Evolutionary conservation across 225 moss, liverwort and hornwort genomes (phyloP).

Genomic region (Takakia lepidozioides): DNA sequence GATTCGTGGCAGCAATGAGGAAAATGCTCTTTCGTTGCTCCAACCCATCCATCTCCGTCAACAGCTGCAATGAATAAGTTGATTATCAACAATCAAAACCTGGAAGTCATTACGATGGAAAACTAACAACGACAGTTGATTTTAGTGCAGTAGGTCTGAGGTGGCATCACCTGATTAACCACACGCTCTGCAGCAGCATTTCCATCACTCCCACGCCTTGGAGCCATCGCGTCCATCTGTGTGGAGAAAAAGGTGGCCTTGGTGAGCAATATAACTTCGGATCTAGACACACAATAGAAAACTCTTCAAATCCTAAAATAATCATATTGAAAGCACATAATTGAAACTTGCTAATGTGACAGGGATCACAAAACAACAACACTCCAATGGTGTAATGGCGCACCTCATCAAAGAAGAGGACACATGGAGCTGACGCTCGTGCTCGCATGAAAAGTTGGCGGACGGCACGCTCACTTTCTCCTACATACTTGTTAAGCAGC

Average conservation of each 20-base stretch:
- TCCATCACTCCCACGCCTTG: constrained; percentile 93
- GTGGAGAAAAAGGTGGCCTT: no score
- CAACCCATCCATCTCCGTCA: constrained; percentile 98
- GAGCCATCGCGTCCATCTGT: constrained; percentile 99
- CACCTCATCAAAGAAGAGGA: constrained; percentile 98
- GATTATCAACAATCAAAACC: not conserved
- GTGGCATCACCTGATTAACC: constrained; percentile 76
- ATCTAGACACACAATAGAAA: no score
- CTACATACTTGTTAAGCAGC: constrained; percentile 90
- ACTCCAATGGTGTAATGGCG: no score
- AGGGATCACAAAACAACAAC: no score
- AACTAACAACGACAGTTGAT: no score
- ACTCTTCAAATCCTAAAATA: no score
- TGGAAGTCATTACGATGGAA: no score
- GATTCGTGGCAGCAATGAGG: constrained; percentile 92
- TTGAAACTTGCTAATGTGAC: not conserved
- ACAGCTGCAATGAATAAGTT: constrained; percentile 39
- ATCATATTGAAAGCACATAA: no score
- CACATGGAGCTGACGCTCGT: constrained; percentile 87
- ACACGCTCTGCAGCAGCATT: constrained; percentile 98
- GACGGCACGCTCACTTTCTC: constrained; percentile 98
- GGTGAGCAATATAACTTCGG: no score
- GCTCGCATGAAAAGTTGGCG: constrained; percentile 91
- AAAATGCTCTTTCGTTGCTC: constrained; percentile 90
- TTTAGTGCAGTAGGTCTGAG: no score